These are phyloP conservation scores for Quercus engelmannii DNA, from an alignment of 306 rosid genomes.

Conservation along the genomic window DNA sequence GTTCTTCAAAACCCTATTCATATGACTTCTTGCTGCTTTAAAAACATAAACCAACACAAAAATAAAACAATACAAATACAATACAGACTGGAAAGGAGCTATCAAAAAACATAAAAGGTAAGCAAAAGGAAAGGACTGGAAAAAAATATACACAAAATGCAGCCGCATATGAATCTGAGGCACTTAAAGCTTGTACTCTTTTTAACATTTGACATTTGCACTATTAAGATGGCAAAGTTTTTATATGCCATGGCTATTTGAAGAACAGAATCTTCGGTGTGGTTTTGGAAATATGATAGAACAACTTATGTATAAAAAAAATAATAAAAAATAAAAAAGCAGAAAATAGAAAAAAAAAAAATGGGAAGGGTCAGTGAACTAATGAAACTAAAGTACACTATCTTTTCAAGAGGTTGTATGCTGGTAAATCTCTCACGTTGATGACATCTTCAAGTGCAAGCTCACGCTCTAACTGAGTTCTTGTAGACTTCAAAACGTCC, in stretches of 20 bases:
- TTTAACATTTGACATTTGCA: not conserved
- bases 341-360: not conserved
- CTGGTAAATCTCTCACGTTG: constrained; percentile 74
- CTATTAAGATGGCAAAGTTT: not conserved
- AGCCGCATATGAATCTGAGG: not conserved
- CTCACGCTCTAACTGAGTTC: constrained; percentile 85
- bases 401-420: constrained; percentile 73
- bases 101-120: not conserved
- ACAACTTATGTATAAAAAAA: not conserved
- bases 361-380: not conserved
- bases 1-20: no score
- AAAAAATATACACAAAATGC: not conserved
- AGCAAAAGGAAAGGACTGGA: not conserved
- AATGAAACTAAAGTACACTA: constrained; percentile 7
- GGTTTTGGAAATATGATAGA: constrained; percentile 11
- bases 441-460: constrained; percentile 81
- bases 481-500: constrained; percentile 88
- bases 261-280: not conserved
- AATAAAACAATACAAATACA: no score
- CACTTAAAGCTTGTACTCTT: not conserved
- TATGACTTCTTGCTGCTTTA: no score
- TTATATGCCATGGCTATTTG: not conserved
- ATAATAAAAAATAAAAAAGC: not conserved
- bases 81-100: no score
- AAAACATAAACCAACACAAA: no score